Evolutionary conservation across 805 yeast genomes (phyloP).

Genomic region (Metschnikowia bowlesiae): DNA sequence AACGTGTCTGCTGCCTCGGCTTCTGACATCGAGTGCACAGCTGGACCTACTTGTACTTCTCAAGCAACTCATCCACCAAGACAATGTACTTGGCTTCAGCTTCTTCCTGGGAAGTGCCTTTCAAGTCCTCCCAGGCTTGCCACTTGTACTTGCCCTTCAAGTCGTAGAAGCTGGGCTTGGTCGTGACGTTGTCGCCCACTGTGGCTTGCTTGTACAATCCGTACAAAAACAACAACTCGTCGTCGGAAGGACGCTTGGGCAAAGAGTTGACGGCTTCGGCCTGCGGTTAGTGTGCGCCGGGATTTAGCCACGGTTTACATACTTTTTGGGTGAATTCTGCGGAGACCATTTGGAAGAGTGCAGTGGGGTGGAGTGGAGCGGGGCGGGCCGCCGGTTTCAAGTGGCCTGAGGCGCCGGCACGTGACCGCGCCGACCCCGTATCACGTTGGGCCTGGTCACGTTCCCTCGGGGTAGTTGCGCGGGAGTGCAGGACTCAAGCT

Average conservation of each 20-base stretch:
- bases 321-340: slow-evolving; percentile 28
- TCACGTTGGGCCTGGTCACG: too few relatives aligned
- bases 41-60: slow-evolving; percentile 29
- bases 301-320: slow-evolving; percentile 9
- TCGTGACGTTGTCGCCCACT: slow-evolving; percentile 84
- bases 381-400: neutral
- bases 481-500: too few relatives aligned
- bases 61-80: slow-evolving; percentile 59
- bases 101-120: slow-evolving; percentile 83
- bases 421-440: neutral
- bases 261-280: slow-evolving; percentile 78
- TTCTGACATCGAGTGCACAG: slow-evolving; percentile 10
- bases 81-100: slow-evolving; percentile 81
- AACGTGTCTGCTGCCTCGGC: too few relatives aligned
- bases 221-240: slow-evolving; percentile 81
- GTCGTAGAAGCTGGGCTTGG: slow-evolving; percentile 88
- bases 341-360: slow-evolving; percentile 20
- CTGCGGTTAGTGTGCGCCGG: slow-evolving; percentile 28
- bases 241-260: slow-evolving; percentile 75
- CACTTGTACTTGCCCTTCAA: slow-evolving; percentile 95
- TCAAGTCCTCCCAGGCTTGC: slow-evolving; percentile 90
- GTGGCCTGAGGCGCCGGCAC: neutral
- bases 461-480: too few relatives aligned
- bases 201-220: slow-evolving; percentile 97
- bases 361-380: neutral